Base-by-base conservation (phyloP, 345 rosid genomes). In the Aquilaria malaccensis region DNA sequence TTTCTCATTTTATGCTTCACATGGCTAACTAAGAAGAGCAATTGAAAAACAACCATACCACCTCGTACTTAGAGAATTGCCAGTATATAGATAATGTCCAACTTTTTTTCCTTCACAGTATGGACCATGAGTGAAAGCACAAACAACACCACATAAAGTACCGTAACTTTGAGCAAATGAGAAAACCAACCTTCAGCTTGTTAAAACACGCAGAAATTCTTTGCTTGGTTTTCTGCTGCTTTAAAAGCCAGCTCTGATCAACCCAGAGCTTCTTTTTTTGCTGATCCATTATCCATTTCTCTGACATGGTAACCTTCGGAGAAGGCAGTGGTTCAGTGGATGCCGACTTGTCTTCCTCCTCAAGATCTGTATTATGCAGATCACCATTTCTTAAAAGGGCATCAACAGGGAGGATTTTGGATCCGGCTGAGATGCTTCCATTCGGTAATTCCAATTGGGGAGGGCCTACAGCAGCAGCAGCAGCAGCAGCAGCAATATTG, bases 211-310 rank as follows among this genome's bases (percentile, higher is more conserved):
- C 67, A 50, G 77, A 46, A 45, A 91, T 88, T 74, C 69, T 82
- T 70, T 77, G 80, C 74, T 70, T 82, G 54, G 86, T 76, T 71
- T 80, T 91, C 57, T 82, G 88, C 75, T 79, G 85, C 71, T 83
- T 91, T 51, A 76, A 63, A 58, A 67, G 66, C 89, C 88, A 88
- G 63, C 66, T 77, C 78, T 74, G 84, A 65, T 91, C 87, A 56
- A 51, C 70, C 49, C 69, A 45, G 49, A 77, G 70, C 66, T 78
- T 91, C 79, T 70, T 81, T 67, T 77, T 84, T 75, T 76, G 91
- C 61, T 70, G 77, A 79, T 84, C 85, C 78, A 78, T 72, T 59
- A 91, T 74, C 97, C 96, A 91, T 58, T 84, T 91, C 78, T 91
- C 93, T 58, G 77, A 81, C 93, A 85, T 85, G 32, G 96, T 88